Percentiles rank a stretch among this genome's conserved stretches.
Conservation (phyloP, 169 alveolate species). For the Cryptosporidium felis region DNA sequence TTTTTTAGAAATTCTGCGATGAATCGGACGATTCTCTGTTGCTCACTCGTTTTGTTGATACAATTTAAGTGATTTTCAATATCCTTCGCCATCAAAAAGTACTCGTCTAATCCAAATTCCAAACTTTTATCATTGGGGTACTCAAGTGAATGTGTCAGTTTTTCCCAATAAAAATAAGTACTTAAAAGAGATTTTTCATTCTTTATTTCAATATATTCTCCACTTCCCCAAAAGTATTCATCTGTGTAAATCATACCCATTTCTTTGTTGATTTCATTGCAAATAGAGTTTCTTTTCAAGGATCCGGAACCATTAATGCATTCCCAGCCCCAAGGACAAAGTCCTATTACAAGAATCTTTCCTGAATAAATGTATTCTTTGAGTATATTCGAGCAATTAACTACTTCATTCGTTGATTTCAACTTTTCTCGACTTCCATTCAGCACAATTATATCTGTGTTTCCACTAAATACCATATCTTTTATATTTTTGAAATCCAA, state of each 20-base stretch:
- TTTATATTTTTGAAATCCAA: neutral
- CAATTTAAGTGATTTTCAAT: neutral
- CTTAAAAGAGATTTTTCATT: neutral
- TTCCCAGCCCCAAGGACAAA: constrained; percentile 72
- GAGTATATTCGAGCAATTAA: neutral
- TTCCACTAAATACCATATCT: neutral
- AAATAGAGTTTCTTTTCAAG: neutral
- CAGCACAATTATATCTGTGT: constrained; percentile 6
- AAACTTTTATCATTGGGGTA: neutral
- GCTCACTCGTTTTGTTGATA: neutral
- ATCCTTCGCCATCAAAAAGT: constrained; percentile 6
- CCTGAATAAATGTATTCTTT: constrained; percentile 3
- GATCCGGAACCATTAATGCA: neutral
- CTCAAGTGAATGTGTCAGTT: neutral
- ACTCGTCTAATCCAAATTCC: neutral
- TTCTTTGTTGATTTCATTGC: constrained; percentile 17
- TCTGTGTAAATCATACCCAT: constrained; percentile 39
- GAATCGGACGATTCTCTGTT: neutral
- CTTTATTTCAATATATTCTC: neutral
- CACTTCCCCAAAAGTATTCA: neutral
- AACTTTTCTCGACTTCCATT: constrained; percentile 23
- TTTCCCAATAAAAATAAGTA: constrained; percentile 23
- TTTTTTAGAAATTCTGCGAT: constrained; percentile 18
- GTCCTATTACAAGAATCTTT: constrained; percentile 6
- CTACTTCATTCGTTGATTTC: neutral